Conservation (phyloP, 768 basidiomycete genomes). For the Mycena venus region DNA sequence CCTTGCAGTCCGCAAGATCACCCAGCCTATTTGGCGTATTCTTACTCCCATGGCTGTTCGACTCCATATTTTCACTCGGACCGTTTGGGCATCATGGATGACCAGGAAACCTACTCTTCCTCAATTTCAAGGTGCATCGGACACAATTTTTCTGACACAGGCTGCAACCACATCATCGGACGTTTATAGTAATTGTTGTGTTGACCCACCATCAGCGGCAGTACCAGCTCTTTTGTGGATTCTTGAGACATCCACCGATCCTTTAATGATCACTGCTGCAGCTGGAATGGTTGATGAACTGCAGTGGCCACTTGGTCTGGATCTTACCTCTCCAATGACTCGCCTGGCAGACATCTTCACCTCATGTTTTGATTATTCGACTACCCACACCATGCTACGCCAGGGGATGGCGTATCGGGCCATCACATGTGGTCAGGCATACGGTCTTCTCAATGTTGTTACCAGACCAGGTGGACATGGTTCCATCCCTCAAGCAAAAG, state of each 20-base stretch:
- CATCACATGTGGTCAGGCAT: background rate
- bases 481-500: background rate
- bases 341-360: background rate
- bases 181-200: background rate
- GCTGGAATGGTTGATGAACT: background rate
- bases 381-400: background rate
- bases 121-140: background rate
- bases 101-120: background rate
- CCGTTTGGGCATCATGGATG: too few species aligned
- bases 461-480: background rate
- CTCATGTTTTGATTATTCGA: background rate
- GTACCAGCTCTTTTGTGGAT: background rate
- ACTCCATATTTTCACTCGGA: too few species aligned
- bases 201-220: background rate
- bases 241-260: background rate
- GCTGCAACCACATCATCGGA: background rate
- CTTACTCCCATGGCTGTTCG: too few species aligned
- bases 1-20: too few species aligned
- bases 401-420: background rate
- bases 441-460: background rate
- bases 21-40: too few species aligned
- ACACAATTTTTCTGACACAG: background rate
- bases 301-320: background rate
- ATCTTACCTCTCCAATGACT: background rate
- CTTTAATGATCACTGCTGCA: background rate